phyloP scores from a whole-genome alignment of 345 rosid genomes.

The Barbarea vulgaris region DNA sequence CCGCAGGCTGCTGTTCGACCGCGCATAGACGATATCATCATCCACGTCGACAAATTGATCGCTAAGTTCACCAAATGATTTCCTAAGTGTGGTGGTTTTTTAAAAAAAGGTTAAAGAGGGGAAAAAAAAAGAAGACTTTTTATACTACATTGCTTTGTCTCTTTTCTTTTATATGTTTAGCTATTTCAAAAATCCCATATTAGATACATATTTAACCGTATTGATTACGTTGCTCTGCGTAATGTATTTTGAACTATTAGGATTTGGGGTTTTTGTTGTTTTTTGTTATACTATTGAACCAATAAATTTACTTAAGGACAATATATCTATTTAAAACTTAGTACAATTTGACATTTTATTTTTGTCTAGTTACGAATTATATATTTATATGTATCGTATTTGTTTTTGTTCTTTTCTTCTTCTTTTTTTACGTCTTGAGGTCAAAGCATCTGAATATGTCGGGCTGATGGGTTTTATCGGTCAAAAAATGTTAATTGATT shows the following conservation, averaged over 20 bases:
- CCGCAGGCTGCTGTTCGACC: slow-evolving; percentile 91
- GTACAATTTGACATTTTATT: not conserved
- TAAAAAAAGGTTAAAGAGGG: not conserved
- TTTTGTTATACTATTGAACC: not conserved
- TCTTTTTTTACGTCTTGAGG: not conserved
- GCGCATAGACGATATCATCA: slow-evolving; percentile 74
- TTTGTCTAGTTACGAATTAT: slow-evolving; percentile 1
- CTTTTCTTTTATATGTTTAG: slow-evolving; percentile 25
- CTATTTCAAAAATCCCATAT: slow-evolving; percentile 9
- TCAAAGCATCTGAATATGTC: not conserved
- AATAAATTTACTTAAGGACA: slow-evolving; percentile 24
- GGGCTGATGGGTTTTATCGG: not conserved
- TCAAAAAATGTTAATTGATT: not conserved
- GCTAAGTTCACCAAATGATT: slow-evolving; percentile 64
- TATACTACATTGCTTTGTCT: slow-evolving; percentile 28
- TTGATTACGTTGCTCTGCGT: slow-evolving; percentile 13
- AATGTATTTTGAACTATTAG: slow-evolving; percentile 31
- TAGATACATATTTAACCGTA: slow-evolving; percentile 24
- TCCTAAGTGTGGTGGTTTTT: slow-evolving; percentile 4
- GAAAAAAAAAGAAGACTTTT: not conserved
- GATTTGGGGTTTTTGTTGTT: not conserved
- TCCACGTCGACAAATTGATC: slow-evolving; percentile 94
- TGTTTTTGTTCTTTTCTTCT: not conserved
- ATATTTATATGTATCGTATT: not conserved
- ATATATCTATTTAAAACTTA: not conserved